A percentile compares a stretch with the other conserved stretches of the same genome.
Evolutionary conservation across 2,329 filamentous ascomycete genomes (phyloP).

Genomic region (Fusarium sulawesiense): DNA sequence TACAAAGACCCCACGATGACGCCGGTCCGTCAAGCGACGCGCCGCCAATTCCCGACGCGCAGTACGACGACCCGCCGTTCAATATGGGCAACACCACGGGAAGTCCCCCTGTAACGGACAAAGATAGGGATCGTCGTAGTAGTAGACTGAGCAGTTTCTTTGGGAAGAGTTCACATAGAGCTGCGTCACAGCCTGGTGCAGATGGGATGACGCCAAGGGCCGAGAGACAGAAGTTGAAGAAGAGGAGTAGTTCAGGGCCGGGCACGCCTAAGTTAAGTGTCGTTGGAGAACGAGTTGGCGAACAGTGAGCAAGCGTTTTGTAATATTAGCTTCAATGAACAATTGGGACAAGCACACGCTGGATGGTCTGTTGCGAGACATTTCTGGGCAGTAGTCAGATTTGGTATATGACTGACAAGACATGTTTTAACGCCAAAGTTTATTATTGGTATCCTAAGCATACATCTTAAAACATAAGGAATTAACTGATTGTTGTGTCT

Average conservation of each 20-base stretch:
- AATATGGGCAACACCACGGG: constrained; percentile 12
- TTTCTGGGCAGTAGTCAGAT: neutral
- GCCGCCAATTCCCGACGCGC: neutral
- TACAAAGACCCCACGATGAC: constrained; percentile 6
- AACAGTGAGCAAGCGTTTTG: neutral
- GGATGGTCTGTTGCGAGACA: neutral
- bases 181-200: neutral
- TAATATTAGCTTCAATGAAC: neutral
- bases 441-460: constrained; percentile 5
- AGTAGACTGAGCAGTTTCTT: constrained; percentile 31
- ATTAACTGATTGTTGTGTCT: neutral
- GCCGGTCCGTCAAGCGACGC: neutral
- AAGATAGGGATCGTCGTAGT: constrained; percentile 16
- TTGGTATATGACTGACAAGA: neutral
- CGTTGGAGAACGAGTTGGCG: constrained; percentile 32
- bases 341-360: neutral
- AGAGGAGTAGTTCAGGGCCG: constrained; percentile 38
- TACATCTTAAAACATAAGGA: neutral
- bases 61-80: constrained; percentile 4
- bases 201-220: constrained; percentile 6
- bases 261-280: constrained; percentile 20
- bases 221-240: constrained; percentile 37
- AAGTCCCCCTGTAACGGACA: constrained; percentile 12
- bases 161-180: constrained; percentile 13
- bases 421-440: neutral